Base-by-base conservation (phyloP, 805 yeast genomes). In the Middelhovenomyces tepae region DNA sequence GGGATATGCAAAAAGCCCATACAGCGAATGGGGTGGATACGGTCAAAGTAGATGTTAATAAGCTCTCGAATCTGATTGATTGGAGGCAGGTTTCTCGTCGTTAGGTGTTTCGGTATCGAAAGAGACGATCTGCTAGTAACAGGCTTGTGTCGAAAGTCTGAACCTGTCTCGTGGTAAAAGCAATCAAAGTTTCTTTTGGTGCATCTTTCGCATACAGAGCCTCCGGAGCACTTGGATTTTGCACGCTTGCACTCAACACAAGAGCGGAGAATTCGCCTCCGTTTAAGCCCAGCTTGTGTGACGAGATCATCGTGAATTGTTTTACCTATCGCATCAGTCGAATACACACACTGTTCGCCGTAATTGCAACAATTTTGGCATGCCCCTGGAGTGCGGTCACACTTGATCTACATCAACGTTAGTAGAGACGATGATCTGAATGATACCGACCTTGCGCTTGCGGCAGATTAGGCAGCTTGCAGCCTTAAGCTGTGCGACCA, bases 21-120 rank as follows among this genome's bases (percentile, higher is more conserved):
- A 25, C 43, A 37, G 7, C 43, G 36, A n/a, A 32, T 29, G 3
- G 43, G n/a, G 27, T 39, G 41, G 25, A 39, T 22, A n/a, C 29
- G 17, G n/a, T 18, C 15, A 16, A 37, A 39, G 24, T 22, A 39
- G 9, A 25, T 22, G 16, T 37, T 35, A 13, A 39, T 17, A 17
- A 39, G 32, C 18, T 33, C 20, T n/a, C 32, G 22, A 8, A 35
- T 15, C 23, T 11, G 9, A 7, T 29, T 29, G 10, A 15, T 11
- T 5, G 16, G 9, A n/a, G 43, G 43, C 11, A 39, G 22, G 2
- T 32, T 27, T 5, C 19, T n/a, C 2, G 27, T n/a, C 11, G 14
- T 13, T 14, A 37, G 15, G 35, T 35, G 37, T 17, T 20, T 29
- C 16, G 39, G 40, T 4, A 28, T 36, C 13, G 11, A 20, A 11